These are phyloP conservation scores for Eucalyptus curtisii DNA, from an alignment of 345 rosid species.

Conservation along the genomic window DNA sequence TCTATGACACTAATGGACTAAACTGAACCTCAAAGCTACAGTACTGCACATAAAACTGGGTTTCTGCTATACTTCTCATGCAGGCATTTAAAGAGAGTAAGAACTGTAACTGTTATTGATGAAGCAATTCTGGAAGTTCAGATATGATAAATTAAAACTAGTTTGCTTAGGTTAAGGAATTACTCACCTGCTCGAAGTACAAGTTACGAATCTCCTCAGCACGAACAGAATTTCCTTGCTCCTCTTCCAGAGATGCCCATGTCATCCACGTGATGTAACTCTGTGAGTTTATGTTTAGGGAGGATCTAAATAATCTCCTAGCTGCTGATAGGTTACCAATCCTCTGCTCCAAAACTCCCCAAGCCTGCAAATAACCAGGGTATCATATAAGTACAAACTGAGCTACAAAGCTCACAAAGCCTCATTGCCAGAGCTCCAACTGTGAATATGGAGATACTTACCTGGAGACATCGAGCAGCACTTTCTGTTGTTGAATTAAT, in stretches of 20 bases:
- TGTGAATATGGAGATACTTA: not conserved
- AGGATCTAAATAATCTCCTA: conserved; percentile 80
- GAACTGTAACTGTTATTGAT: not conserved
- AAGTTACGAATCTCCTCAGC: conserved; percentile 94
- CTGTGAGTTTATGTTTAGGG: conserved; percentile 71
- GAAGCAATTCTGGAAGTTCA: not conserved
- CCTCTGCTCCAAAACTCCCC: conserved; percentile 97
- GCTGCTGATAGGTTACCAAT: conserved; percentile 79
- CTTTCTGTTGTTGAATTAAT: conserved; percentile 68
- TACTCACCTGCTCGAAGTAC: conserved; percentile 87
- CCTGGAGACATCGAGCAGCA: conserved; percentile 93
- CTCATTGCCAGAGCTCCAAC: not conserved
- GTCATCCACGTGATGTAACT: conserved; percentile 98
- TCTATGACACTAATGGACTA: not conserved
- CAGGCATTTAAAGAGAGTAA: not conserved
- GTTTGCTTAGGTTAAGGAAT: not conserved
- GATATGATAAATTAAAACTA: not conserved
- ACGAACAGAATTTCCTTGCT: conserved; percentile 79
- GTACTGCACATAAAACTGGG: not conserved
- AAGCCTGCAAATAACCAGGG: conserved; percentile 35
- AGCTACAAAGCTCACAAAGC: not conserved
- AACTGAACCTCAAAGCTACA: not conserved
- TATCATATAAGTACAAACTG: not conserved
- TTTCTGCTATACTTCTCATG: not conserved
- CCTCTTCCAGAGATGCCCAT: conserved; percentile 95